These are phyloP conservation scores for Bauhinia variegata DNA, from an alignment of 306 rosid genomes.

Conservation along the genomic window DNA sequence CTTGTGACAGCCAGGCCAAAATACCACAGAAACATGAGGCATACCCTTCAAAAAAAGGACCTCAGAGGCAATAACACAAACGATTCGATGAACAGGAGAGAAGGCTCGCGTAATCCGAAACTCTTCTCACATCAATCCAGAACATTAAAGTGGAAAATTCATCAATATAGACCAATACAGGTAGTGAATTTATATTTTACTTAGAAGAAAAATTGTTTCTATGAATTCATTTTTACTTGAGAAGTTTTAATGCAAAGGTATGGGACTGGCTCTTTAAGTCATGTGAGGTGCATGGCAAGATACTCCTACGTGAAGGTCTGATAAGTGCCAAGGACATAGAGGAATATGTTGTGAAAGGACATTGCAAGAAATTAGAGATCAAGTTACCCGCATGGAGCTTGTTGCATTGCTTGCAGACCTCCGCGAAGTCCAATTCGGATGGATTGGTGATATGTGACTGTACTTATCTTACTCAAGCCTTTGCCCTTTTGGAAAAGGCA, in stretches of 20 bases:
- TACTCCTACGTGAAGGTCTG: conserved; percentile 61
- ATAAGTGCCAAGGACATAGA: conserved; percentile 55
- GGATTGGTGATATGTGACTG: conserved; percentile 84
- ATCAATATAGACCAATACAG: conserved; percentile 60
- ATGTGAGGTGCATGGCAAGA: conserved; percentile 66
- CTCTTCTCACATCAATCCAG: conserved; percentile 53
- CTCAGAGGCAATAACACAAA: conserved; percentile 24
- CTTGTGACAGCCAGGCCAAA: conserved; percentile 81
- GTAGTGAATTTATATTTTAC: conserved; percentile 42
- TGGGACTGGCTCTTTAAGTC: conserved; percentile 90
- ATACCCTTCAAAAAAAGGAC: conserved; percentile 28
- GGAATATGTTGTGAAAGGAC: conserved; percentile 67
- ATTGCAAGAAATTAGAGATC: conserved; percentile 58
- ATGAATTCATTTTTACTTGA: neutral
- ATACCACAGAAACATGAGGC: conserved; percentile 48
- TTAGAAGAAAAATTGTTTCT: neutral
- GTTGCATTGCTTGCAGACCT: conserved; percentile 74
- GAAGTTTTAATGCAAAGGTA: conserved; percentile 44
- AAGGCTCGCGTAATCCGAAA: conserved; percentile 38
- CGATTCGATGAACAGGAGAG: conserved; percentile 35
- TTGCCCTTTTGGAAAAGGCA: conserved; percentile 3
- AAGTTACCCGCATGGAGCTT: conserved; percentile 83
- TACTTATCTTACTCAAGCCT: conserved; percentile 41
- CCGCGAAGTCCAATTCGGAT: conserved; percentile 63
- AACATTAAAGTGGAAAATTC: conserved; percentile 61